Base-by-base conservation (phyloP, 2,329 filamentous ascomycete genomes). In the Gremmenia infestans region DNA sequence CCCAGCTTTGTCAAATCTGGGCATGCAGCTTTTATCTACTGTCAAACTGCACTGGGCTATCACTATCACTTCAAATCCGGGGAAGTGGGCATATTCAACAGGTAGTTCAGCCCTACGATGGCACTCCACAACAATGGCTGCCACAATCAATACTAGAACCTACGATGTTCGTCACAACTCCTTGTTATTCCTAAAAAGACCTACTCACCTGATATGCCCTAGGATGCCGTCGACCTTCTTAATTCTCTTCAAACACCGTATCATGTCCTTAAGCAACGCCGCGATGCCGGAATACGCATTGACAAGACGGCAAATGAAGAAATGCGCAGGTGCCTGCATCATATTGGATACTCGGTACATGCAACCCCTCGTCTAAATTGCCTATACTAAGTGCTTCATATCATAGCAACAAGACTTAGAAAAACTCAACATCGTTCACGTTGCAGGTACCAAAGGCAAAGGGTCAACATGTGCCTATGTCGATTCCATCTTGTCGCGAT, bases 211-310 rank as follows among this genome's bases (percentile, higher is more conserved):
- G 17, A 45, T 45, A 23, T 22, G 47, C n/a, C 40, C n/a, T 63
- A 96, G 91, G 91, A 94, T 71, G 94, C 93, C 48, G 85, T 97
- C 60, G 78, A 85, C 63, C 84, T 88, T 40, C 82, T 97, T 68
- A 97, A 97, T 72, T 88, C 89, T 46, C 83, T 97, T 50, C 94
- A 99, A 72, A 91, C 89, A 43, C 95, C 96, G 52, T 93, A 87
- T 69, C 82, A 87, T 49, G 81, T 91, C 51, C 81, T 97, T 17
- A 85, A 96, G 69, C 85, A 87, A 50, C 85, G 94, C 51, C 81
- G 85, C 53, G 89, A 89, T 70, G 87, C 87, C 17, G 88, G 90
- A 19, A 76, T 85, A 60, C 81, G 79, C 28, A 84, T 89, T 66
- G 88, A 94, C 72, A 78, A 83, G 57, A 77, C 78, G 54, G 81